Percentiles rank a stretch among this genome's conserved stretches.
phyloP scores from a whole-genome alignment of 148 eudicot species.

The Rhododendron griersonianum region DNA sequence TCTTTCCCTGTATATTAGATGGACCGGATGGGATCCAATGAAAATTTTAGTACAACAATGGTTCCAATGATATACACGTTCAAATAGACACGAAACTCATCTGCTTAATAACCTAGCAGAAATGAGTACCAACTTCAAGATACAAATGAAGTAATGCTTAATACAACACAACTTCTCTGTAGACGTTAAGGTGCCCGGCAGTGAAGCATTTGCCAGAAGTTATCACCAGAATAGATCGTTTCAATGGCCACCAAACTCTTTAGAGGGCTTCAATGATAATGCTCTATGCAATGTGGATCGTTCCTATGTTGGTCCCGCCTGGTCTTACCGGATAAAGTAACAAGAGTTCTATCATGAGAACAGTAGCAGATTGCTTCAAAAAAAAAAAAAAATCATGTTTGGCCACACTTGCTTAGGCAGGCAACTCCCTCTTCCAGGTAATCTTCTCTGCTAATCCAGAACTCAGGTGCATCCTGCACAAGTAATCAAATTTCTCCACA shows the following conservation, averaged over 20 bases:
- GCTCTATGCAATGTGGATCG: not conserved
- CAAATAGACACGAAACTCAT: not conserved
- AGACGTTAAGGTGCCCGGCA: not conserved
- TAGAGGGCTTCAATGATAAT: not conserved
- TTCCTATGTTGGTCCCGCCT: not conserved
- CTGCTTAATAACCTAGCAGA: not conserved
- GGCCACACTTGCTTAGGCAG: constrained; percentile 88
- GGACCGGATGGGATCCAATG: not conserved
- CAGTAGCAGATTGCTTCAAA: not conserved
- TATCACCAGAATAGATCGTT: not conserved
- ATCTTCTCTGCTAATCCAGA: constrained; percentile 93
- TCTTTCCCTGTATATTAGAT: not conserved
- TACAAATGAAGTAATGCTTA: not conserved
- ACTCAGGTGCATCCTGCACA: constrained; percentile 95
- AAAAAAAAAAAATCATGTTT: constrained; percentile 28
- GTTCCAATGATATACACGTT: not conserved
- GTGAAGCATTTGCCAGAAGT: not conserved
- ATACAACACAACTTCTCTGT: constrained; percentile 4
- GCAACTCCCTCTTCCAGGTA: constrained; percentile 93
- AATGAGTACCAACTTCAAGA: not conserved
- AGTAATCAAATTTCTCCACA: not conserved
- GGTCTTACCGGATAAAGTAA: not conserved
- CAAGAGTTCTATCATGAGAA: not conserved
- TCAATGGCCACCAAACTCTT: not conserved
- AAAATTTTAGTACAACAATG: not conserved